Base-by-base conservation (phyloP, 495 filamentous ascomycete species). In the Hapsidospora chrysogenum region DNA sequence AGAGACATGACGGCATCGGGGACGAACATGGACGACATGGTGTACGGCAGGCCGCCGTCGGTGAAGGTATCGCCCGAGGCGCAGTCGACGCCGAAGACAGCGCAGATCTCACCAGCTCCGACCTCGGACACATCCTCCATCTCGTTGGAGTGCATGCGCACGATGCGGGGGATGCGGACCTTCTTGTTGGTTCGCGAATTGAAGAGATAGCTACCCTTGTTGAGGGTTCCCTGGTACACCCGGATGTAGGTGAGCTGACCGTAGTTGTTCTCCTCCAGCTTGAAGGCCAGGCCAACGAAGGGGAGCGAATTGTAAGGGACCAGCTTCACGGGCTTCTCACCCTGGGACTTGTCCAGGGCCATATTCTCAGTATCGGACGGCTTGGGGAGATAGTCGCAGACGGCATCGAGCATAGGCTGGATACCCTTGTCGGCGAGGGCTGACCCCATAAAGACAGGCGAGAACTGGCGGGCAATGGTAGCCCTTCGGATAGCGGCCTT, bases 111-210 rank as follows among this genome's bases (percentile, higher is more conserved):
- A 49, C 92, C 92, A 26, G 92, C 85, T 29, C 84, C 80, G 33
- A 99, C 78, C 52, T 95, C 86, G 31, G 51, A 61, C 10, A 92
- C 80, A 43, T 99, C 92, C 57, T 96, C 92, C 92, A 99, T 89
- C 52, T 99, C 92, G 51, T 96, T 94, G 21, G 85, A 93, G 65
- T 99, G 92, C 92, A 99, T 99, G 30, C 92, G 81, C 31, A 99
- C 92, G 48, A 99, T 99, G 46, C 86, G 79, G 15, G 92, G 92
- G 39, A 96, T 75, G 57, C 92, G 89, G 52, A 99, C 77, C 61
- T 89, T 96, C 68, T 96, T 95, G 52, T 83, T 76, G 34, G 70
- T 85, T 41, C 87, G 78, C 8, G 89, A 83, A 51, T 99, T 99
- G 72, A 77, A 94, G 21, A 99, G 74, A 51, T 83, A 79, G 47